Base-by-base conservation (phyloP, 345 rosid genomes). In the Aquilaria sinensis region DNA sequence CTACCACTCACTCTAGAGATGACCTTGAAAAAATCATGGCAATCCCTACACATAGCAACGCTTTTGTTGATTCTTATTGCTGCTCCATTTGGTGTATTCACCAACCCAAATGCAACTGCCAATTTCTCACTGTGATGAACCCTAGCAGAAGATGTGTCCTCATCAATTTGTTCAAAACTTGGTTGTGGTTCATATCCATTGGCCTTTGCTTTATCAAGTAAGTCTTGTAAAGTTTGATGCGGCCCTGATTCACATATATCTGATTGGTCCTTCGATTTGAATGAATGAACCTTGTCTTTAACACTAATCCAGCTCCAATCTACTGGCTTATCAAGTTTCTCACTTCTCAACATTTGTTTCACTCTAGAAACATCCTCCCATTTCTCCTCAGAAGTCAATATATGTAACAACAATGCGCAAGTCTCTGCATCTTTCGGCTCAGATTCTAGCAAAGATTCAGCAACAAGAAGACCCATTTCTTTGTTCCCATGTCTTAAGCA, bases 271-370 rank as follows among this genome's bases (percentile, higher is more conserved):
- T 56, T 69, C 2, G 80, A 37, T 63, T 71, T 73, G 55, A 85
- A 82, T 1, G 76, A 68, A 67, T 73, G 63, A 56, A 74, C 64
- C 67, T 68, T 70, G 43, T 67, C 84, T 67, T 72, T 77, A 31
- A 72, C 67, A 66, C 71, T 75, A 57, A 85, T 75, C 86, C 82
- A 76, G 76, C 91, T 83, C 84, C 81, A 78, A 58, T 83, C 84
- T 9, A 51, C 58, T 34, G 49, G 32, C 59, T 66, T 60, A 29
- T 75, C 59, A 0, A 70, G 29, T 54, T 78, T 53, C 53, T 73
- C 69, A 14, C 72, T 77, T 70, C 50, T 71, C 81, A 80, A 73
- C 54, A 75, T 9, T 60, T 60, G 65, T 67, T 62, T 70, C 58
- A 81, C 74, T 68, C 58, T 62, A 2, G 61, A 59, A 62, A 70